Evolutionary conservation across 768 basidiomycete species (phyloP).

Genomic region (Boletus edulis): DNA sequence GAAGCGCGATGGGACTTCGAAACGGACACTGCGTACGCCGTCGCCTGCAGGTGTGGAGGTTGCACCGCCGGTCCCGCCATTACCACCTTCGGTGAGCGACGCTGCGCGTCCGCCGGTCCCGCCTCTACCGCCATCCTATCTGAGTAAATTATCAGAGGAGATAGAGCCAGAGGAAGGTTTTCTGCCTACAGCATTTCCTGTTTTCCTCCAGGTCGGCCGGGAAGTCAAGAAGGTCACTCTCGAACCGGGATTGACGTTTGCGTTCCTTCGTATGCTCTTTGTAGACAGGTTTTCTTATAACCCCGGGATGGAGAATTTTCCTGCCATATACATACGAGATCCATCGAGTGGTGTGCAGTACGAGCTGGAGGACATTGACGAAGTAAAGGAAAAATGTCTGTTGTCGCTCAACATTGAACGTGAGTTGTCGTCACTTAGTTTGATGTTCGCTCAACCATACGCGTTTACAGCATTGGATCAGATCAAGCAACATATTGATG

Average conservation of each 20-base stretch:
- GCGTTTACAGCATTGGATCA: constrained; percentile 81
- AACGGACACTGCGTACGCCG: constrained; percentile 38
- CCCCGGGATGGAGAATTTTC: constrained; percentile 90
- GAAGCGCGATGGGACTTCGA: constrained; percentile 14
- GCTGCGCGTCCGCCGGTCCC: constrained; percentile 18
- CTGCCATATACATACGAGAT: constrained; percentile 94
- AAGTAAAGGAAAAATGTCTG: constrained; percentile 84
- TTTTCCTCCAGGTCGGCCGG: constrained; percentile 87
- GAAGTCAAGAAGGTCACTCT: constrained; percentile 86
- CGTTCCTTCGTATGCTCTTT: constrained; percentile 80
- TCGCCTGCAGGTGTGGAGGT: constrained; percentile 20
- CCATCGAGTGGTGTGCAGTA: constrained; percentile 91
- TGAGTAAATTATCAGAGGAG: constrained; percentile 20
- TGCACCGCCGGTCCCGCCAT: constrained; percentile 43
- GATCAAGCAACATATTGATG: constrained; percentile 97
- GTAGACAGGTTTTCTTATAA: constrained; percentile 95
- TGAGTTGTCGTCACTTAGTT: constrained; percentile 44
- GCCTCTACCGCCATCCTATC: neutral
- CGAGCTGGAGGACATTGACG: constrained; percentile 92
- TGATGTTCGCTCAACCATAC: constrained; percentile 5
- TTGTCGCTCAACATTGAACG: constrained; percentile 96
- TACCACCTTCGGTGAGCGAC: constrained; percentile 49
- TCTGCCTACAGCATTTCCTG: constrained; percentile 43
- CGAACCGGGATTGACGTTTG: constrained; percentile 67
- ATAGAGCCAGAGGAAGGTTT: constrained; percentile 19